Evolutionary conservation across 2,329 filamentous ascomycete species (phyloP), one percentile per base, ranked within the genome.

Genomic region (Zarea fungicola): DNA sequence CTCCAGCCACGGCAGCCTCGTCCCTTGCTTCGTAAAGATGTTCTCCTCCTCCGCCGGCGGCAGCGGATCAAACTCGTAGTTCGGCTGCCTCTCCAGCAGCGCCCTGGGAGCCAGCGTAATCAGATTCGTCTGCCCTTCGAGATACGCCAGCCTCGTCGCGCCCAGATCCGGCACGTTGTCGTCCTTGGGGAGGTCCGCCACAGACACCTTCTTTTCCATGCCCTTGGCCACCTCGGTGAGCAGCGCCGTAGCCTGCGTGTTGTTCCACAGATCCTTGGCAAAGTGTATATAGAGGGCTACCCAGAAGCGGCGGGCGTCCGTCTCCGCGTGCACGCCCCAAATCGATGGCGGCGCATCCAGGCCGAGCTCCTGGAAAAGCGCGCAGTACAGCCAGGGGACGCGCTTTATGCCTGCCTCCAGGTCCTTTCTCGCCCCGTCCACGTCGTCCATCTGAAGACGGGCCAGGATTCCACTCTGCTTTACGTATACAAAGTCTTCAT

Each of bases 241-340:
- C 7, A 96, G 68, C 5, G 74, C 70, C 4, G 77, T 83, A 13
- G 80, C 81, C 58, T 89, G 84, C 1, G 86, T 77, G 4, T 84
- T 89, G 62, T 90, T 90, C 91, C 91, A 96, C 4, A 95, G 71
- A 57, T 92, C 87, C 60, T 90, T 92, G 5, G 86, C 78, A 37
- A 86, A 81, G 49, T 81, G 75, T 23, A 89, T 76, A 61, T 96
- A 96, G 3, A 95, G 75, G 59, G 86, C 81, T 5, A 83, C 81
- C 59, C 89, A 80, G 31, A 96, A 77, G 48, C 80, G 75, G 18
- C 64, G 60, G 55, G 89, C 79, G 39, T 82, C 75, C 11, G 78
- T 73, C 25, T 81, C 78, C 1, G 83, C 80, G 58, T 81, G 76
- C 52, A 84, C 78, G 44, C 88, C 91, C 92, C 93, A 97, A 26